These are phyloP conservation scores for Claviceps sorghi DNA, from an alignment of 2,329 filamentous ascomycete genomes.

Conservation along the genomic window DNA sequence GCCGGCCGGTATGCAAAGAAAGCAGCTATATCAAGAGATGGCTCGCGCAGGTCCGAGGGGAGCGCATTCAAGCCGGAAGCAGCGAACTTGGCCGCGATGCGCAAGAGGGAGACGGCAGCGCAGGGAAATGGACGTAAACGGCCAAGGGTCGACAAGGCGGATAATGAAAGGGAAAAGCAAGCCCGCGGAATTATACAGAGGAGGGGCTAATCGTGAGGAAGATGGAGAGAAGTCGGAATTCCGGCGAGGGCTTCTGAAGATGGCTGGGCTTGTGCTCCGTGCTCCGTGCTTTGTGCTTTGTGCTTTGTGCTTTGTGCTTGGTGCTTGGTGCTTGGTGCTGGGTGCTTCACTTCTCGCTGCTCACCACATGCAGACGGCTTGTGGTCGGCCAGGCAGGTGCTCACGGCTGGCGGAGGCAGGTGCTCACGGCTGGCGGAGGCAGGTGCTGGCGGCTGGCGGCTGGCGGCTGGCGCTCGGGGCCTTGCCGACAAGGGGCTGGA, in stretches of 20 bases:
- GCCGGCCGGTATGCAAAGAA: not conserved
- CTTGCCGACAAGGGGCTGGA: too few species aligned
- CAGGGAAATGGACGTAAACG: not conserved
- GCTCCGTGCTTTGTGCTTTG: not conserved
- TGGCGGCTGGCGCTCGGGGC: too few species aligned
- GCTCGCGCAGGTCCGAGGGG: not conserved
- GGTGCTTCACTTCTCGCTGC: not conserved
- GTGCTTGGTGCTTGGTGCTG: not conserved
- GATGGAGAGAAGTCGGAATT: conserved; percentile 1
- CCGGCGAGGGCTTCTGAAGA: not conserved
- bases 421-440: not conserved
- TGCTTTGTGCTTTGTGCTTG: not conserved
- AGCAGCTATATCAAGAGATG: not conserved
- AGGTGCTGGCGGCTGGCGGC: not conserved
- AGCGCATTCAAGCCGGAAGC: not conserved
- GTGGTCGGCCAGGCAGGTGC: too few species aligned
- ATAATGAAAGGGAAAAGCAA: not conserved
- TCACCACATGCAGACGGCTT: not conserved
- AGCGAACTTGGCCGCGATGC: not conserved
- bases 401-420: too few species aligned
- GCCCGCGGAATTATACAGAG: not conserved
- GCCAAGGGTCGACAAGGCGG: not conserved
- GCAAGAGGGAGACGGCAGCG: not conserved
- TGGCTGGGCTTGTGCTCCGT: not conserved
- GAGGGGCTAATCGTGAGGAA: not conserved